These are phyloP conservation scores for Monilinia vaccinii-corymbosi DNA, from an alignment of 2,329 filamentous ascomycete genomes.

Conservation along the genomic window DNA sequence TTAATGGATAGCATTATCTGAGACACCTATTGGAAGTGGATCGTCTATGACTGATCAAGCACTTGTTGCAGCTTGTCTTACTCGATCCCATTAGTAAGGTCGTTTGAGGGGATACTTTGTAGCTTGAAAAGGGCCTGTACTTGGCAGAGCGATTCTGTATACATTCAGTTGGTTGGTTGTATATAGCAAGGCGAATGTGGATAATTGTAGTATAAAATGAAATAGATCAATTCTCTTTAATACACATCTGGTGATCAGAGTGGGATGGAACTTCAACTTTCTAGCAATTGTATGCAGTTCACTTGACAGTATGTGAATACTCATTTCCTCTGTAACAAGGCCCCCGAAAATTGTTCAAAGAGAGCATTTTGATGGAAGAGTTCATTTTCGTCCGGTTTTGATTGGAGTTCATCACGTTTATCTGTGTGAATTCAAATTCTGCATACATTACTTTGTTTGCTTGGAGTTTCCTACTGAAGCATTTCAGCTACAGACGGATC, in stretches of 20 bases:
- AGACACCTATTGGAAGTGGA: slow-evolving; percentile 19
- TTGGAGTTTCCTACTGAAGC: background rate
- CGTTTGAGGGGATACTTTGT: background rate
- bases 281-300: no score
- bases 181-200: background rate
- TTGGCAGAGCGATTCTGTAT: background rate
- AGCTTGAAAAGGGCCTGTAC: background rate
- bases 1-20: slow-evolving; percentile 15
- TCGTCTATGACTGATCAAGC: slow-evolving; percentile 18
- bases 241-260: no score
- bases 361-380: no score
- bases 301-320: no score
- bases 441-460: background rate
- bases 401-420: no score
- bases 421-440: no score
- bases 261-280: no score
- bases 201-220: background rate
- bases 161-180: background rate
- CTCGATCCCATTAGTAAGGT: slow-evolving; percentile 2
- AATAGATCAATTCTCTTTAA: background rate
- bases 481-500: no score
- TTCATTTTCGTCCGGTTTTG: no score
- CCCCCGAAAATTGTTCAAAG: no score
- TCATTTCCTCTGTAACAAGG: no score
- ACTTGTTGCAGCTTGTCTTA: slow-evolving; percentile 21